These are phyloP conservation scores for Globisporangium apiculatum DNA, from an alignment of 352 stramenopile genomes.

Conservation along the genomic window DNA sequence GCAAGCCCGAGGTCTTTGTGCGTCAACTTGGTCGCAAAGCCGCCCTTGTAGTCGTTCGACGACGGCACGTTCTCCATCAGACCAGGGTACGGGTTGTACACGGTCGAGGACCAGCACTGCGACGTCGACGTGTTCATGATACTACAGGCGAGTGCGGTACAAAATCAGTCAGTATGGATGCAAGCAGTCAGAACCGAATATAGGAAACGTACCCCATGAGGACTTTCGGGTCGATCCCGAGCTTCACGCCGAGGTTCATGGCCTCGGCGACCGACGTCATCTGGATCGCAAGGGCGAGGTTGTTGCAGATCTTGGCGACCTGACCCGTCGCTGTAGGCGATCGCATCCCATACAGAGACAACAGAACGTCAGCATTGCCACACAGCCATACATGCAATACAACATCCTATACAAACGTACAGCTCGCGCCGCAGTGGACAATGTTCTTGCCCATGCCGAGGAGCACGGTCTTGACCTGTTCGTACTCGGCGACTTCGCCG, in stretches of 20 bases:
- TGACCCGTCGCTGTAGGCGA: constrained; percentile 51
- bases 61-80: constrained; percentile 87
- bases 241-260: constrained; percentile 93
- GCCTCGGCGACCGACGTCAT: constrained; percentile 96
- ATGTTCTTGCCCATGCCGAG: constrained; percentile 93
- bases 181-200: background rate
- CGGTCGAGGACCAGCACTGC: constrained; percentile 93
- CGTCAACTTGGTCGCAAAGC: constrained; percentile 91
- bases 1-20: constrained; percentile 96
- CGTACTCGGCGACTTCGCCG: constrained; percentile 50
- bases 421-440: constrained; percentile 89
- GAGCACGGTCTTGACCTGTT: constrained; percentile 77
- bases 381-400: constrained; percentile 1
- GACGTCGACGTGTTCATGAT: constrained; percentile 97
- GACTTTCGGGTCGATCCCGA: constrained; percentile 93
- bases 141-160: constrained; percentile 15
- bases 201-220: constrained; percentile 57
- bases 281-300: constrained; percentile 94
- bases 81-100: constrained; percentile 93
- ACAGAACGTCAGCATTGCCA: no score
- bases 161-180: background rate
- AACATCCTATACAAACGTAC: constrained; percentile 33
- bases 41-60: constrained; percentile 84
- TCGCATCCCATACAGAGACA: no score
- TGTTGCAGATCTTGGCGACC: constrained; percentile 97